Evolutionary conservation across 257 asterid species (phyloP).

Genomic region (Jacaranda copaia): DNA sequence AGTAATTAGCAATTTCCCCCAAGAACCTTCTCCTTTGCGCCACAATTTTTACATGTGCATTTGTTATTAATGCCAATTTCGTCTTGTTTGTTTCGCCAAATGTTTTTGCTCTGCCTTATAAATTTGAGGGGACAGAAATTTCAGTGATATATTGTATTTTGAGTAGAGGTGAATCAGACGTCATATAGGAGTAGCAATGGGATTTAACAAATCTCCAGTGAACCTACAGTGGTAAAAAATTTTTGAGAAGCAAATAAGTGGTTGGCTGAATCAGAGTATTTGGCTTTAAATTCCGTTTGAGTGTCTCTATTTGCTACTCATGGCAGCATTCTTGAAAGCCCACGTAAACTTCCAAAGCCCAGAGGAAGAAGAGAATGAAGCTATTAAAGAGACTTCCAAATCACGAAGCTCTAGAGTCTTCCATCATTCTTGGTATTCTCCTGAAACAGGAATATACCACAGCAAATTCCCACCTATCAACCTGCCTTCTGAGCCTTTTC

Average conservation of each 20-base stretch:
- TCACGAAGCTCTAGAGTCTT: slow-evolving; percentile 17
- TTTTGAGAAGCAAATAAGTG: slow-evolving; percentile 5
- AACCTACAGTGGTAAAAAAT: not conserved
- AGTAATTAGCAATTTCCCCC: not conserved
- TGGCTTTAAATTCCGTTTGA: slow-evolving; percentile 11
- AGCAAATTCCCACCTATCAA: slow-evolving; percentile 62
- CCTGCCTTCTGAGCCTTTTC: slow-evolving; percentile 67
- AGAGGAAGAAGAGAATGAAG: slow-evolving; percentile 27
- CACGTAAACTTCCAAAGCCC: slow-evolving; percentile 29
- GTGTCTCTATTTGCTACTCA: slow-evolving; percentile 10
- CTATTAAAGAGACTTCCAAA: slow-evolving; percentile 11
- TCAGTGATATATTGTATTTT: not conserved
- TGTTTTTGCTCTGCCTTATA: not conserved
- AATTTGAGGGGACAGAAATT: not conserved
- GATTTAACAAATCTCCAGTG: not conserved
- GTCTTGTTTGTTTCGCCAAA: not conserved
- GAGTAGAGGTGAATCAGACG: not conserved
- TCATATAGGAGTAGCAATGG: not conserved
- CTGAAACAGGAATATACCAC: slow-evolving; percentile 66
- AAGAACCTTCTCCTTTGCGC: not conserved
- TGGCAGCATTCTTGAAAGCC: slow-evolving; percentile 53
- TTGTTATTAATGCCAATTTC: not conserved
- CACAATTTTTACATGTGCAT: not conserved
- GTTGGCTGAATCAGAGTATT: not conserved
- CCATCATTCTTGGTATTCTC: slow-evolving; percentile 60